Percentiles rank a stretch among this genome's conserved stretches.
Conservation (phyloP, 2,329 filamentous ascomycete species). For the Penicillium verrucosum region DNA sequence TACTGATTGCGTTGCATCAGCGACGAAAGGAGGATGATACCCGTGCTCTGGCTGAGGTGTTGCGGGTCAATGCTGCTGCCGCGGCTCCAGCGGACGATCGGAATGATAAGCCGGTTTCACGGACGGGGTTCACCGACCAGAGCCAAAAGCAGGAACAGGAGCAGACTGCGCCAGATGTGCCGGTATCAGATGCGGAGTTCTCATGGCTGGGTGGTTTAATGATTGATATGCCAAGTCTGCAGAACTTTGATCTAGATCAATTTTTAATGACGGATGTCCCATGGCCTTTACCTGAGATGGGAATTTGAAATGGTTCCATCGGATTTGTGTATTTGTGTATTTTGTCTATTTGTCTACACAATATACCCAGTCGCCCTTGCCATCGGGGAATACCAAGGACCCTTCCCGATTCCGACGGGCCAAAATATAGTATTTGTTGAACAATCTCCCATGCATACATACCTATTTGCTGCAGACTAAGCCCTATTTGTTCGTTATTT, state of each 20-base stretch:
- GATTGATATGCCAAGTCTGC: constrained; percentile 45
- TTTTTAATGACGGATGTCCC: constrained; percentile 36
- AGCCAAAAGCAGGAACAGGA: background rate
- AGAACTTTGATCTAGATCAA: constrained; percentile 46
- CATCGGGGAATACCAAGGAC: background rate
- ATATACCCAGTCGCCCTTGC: background rate
- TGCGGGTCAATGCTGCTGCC: constrained; percentile 36
- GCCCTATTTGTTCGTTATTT: too few species aligned
- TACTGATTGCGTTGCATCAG: constrained; percentile 54
- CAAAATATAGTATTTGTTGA: too few species aligned
- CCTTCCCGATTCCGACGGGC: background rate
- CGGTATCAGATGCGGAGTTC: constrained; percentile 35
- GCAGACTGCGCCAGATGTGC: constrained; percentile 16
- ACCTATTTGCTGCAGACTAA: too few species aligned
- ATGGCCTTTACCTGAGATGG: constrained; percentile 29
- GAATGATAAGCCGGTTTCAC: background rate
- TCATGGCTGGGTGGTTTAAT: constrained; percentile 46
- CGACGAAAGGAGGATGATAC: constrained; percentile 48
- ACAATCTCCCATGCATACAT: too few species aligned
- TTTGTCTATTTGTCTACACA: background rate
- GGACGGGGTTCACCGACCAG: background rate
- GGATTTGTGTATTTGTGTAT: background rate
- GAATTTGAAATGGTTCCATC: constrained; percentile 15
- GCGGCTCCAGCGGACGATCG: constrained; percentile 15
- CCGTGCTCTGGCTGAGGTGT: constrained; percentile 37